Percentiles rank a stretch among this genome's conserved stretches.
Evolutionary conservation across 1,284 basidiomycete species (phyloP).

Genomic region (Tilletiopsis washingtonensis): DNA sequence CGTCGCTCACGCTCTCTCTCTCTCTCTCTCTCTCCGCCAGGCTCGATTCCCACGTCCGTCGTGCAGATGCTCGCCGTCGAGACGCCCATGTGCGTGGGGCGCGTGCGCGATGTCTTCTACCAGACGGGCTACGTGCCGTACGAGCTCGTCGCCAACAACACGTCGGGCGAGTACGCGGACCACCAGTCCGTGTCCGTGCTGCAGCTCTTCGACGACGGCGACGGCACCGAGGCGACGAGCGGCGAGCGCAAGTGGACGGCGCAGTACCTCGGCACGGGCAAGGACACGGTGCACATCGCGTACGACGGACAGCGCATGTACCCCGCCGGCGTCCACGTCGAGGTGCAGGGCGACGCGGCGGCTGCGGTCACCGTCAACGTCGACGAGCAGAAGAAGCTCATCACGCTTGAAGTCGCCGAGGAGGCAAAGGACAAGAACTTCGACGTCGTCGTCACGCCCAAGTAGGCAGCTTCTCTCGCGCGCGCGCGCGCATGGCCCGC

Average conservation of each 20-base stretch:
- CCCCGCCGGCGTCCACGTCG: constrained; percentile 18
- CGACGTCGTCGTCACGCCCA: neutral
- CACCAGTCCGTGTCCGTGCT: constrained; percentile 15
- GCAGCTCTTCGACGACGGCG: constrained; percentile 28
- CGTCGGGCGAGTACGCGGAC: constrained; percentile 2
- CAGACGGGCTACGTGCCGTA: constrained; percentile 25
- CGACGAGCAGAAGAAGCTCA: constrained; percentile 16
- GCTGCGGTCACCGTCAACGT: constrained; percentile 15
- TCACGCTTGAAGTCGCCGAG: constrained; percentile 23
- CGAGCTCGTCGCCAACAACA: constrained; percentile 16
- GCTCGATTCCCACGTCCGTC: constrained; percentile 29
- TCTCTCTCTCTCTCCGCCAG: neutral
- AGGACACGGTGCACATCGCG: constrained; percentile 20
- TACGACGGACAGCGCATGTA: constrained; percentile 33
- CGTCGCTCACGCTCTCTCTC: neutral
- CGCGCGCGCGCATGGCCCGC: too few relatives aligned
- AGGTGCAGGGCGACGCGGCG: constrained; percentile 24
- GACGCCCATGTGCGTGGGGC: constrained; percentile 39
- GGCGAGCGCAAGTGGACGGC: constrained; percentile 31
- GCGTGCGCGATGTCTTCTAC: constrained; percentile 34
- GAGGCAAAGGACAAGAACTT: constrained; percentile 27
- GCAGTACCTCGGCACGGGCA: constrained; percentile 17
- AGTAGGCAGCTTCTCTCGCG: too few relatives aligned
- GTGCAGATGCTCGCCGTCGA: constrained; percentile 33
- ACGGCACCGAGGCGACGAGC: constrained; percentile 21